Evolutionary conservation across 164 flowering plant genomes (phyloP), one percentile per base, ranked within the genome.

Genomic region (Umbellularia californica): DNA sequence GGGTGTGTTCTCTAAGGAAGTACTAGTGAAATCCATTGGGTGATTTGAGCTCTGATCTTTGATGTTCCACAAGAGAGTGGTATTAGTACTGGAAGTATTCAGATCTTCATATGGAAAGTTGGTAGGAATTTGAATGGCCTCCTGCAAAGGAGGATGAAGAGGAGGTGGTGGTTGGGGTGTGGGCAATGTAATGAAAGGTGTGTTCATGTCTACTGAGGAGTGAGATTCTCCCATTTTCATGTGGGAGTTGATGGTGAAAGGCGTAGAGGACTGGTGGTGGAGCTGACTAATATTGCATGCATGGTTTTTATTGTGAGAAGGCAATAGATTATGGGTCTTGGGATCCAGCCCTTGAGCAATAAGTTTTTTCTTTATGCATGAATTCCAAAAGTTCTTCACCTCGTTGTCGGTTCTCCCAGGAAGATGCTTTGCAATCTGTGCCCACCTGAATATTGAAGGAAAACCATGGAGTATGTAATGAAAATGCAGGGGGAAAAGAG

Each of bases 391-490:
- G 72, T 88, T 88, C 87, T 88, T 88, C 80, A 88, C 88, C 81
- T 88, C 91, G 67, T 88, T 88, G 80, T 88, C 91, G 35, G 91
- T 87, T 76, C 91, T 84, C 33, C 91, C 91, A 15, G 91, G 91
- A 1, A 88, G 81, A 74, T 88, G 87, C 81, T 88, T 88, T 0
- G 91, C 91, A 77, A 88, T 88, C 68, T 87, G 88, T 65, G 91
- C 90, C 91, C 91, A 88, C 75, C 88, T 87, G 86, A 13, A 25
- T 10, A 2, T 35, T 27, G 24, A 58, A 75, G 19, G 7, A 58
- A 20, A 58, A 28, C 60, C 60, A 55, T 15, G 20, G 2, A 20
- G 60, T 14, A 14, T 15, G 60, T 20, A 15, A 55, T 14, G 60
- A n/a, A 55, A 55, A 55, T 15, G 4, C 60, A 55, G 17, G 17